These are phyloP conservation scores for Naganishia cerealis DNA, from an alignment of 1,284 basidiomycete genomes.

Conservation along the genomic window DNA sequence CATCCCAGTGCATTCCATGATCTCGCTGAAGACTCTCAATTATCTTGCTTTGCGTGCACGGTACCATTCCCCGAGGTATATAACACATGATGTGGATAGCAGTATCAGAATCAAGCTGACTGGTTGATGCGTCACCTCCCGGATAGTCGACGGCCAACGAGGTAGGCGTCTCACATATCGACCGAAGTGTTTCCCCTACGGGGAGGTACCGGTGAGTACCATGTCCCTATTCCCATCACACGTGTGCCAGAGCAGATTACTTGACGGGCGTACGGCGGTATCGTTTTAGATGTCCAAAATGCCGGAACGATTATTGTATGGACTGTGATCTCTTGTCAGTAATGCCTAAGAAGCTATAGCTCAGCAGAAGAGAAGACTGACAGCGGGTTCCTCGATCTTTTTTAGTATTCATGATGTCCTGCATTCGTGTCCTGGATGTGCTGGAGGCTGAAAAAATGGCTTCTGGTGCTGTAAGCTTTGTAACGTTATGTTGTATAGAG, in stretches of 20 bases:
- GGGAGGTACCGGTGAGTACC: conserved; percentile 32
- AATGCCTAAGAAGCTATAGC: background rate
- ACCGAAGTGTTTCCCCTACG: conserved; percentile 33
- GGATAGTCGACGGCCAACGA: conserved; percentile 28
- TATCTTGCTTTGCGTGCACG: conserved; percentile 70
- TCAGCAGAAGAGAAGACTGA: background rate
- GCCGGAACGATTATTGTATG: conserved; percentile 36
- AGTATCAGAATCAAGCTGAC: background rate
- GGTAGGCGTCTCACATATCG: conserved; percentile 32
- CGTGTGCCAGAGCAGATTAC: background rate
- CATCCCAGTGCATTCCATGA: conserved; percentile 34
- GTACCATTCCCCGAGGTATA: conserved; percentile 61
- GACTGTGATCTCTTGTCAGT: conserved; percentile 36
- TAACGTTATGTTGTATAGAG: background rate
- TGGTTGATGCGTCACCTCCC: background rate
- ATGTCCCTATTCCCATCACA: background rate
- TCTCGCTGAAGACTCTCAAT: conserved; percentile 20
- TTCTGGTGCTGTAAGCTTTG: background rate
- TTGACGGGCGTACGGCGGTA: background rate
- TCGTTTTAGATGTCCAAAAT: conserved; percentile 30
- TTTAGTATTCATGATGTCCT: conserved; percentile 35
- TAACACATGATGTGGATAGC: background rate
- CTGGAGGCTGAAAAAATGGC: conserved; percentile 4
- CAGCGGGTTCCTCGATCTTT: background rate
- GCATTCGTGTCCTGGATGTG: conserved; percentile 35